Evolutionary conservation across 768 basidiomycete species (phyloP), one percentile per base, ranked within the genome.

Genomic region (Hypsizygus marmoreus): DNA sequence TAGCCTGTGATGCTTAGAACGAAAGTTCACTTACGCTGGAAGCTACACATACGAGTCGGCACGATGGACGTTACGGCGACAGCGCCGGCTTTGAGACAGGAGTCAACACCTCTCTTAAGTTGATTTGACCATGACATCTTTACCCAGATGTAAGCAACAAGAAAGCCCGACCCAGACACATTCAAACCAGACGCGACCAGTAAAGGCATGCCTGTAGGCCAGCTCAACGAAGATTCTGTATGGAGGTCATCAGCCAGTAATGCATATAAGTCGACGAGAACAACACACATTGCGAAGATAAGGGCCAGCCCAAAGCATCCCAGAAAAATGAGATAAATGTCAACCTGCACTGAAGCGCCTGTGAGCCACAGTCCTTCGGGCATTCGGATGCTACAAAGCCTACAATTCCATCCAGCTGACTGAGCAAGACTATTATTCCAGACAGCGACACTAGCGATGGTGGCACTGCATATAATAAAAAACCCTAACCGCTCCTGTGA

Each of bases 151-250:
- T 65, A 88, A 62, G 10, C 76, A 31, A 59, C 79, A 82, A 54
- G 83, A 81, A 4, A 82, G 13, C 1, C 69, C 66, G 26, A 82
- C 65, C 86, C 86, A 89, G 17, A 63, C 36, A 53, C 76, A 77
- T 59, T 90, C 88, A 51, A 88, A 84, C 83, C 84, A 87, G 12
- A 88, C 79, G n/a, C 73, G 75, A 17, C 76, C 75, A 16, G 80
- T 73, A 33, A 84, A 59, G 6, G 77, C 63, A 60, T 76, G 66
- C 49, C 66, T 71, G 14, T 73, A 72, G 17, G 77, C 56, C 26
- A 88, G 61, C 61, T 88, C 86, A 29, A 80, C 60, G 50, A 84
- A 83, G 34, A 77, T 73, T 58, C 78, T 80, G 43, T n/a, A 39
- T 13, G n/a, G 10, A 10, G 8, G 20, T 30, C 19, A 53, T 35